Evolutionary conservation across 2,329 filamentous ascomycete species (phyloP).

Genomic region (Colletotrichum shisoi): DNA sequence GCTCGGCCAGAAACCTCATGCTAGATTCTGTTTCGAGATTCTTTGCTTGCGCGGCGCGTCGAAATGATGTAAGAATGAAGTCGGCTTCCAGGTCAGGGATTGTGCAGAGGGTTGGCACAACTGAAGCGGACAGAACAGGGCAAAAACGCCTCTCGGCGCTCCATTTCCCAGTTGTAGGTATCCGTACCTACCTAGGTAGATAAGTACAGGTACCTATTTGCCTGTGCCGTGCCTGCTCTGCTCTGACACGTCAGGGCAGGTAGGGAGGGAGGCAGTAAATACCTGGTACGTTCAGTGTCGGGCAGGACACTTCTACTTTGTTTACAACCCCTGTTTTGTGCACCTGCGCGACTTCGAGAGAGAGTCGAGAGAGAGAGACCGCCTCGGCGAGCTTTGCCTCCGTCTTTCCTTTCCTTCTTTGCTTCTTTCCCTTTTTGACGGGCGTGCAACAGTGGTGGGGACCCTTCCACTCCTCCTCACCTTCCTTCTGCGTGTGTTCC

Average conservation of each 20-base stretch:
- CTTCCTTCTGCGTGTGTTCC: not conserved
- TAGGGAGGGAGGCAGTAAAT: too few relatives aligned
- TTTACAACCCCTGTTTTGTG: not conserved
- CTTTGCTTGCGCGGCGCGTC: slow-evolving; percentile 4
- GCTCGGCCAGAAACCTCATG: not conserved
- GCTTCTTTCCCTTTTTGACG: slow-evolving; percentile 5
- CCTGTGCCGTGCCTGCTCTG: not conserved
- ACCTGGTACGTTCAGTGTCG: too few relatives aligned
- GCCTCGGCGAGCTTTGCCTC: not conserved
- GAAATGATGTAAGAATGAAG: slow-evolving; percentile 6
- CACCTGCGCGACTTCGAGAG: too few relatives aligned
- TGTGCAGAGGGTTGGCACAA: slow-evolving; percentile 4
- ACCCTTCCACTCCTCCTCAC: not conserved
- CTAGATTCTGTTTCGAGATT: not conserved
- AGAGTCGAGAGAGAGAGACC: too few relatives aligned
- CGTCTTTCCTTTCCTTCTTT: slow-evolving; percentile 3
- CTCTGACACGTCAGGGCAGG: too few relatives aligned
- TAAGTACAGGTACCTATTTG: too few relatives aligned
- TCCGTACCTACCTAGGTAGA: too few relatives aligned
- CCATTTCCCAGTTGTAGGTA: not conserved
- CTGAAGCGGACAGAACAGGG: slow-evolving; percentile 13
- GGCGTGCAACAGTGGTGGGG: slow-evolving; percentile 12
- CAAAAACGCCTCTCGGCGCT: not conserved
- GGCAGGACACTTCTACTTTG: too few relatives aligned
- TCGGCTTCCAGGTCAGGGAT: not conserved